Evolutionary conservation across 768 basidiomycete genomes (phyloP).

Genomic region (Crucibulum laeve): DNA sequence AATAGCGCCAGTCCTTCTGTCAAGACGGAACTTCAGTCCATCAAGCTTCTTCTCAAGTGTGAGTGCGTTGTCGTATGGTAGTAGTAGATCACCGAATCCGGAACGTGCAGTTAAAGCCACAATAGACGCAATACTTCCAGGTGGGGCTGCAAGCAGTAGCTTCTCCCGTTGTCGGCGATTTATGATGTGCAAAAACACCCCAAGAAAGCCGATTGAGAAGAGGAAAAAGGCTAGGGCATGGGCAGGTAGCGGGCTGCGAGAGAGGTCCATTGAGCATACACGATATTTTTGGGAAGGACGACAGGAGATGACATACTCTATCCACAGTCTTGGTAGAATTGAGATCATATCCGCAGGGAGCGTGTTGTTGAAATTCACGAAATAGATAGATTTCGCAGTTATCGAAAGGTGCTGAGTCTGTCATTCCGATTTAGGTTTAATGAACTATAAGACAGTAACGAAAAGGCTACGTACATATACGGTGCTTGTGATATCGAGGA

Average conservation of each 20-base stretch:
- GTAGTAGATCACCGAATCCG: constrained; percentile 57
- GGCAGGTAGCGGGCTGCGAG: constrained; percentile 44
- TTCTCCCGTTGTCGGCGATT: constrained; percentile 42
- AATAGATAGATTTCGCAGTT: constrained; percentile 57
- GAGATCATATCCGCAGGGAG: constrained; percentile 35
- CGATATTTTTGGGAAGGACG: not conserved
- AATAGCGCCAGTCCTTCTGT: constrained; percentile 57
- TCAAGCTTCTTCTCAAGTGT: constrained; percentile 43
- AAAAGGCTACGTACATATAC: constrained; percentile 44
- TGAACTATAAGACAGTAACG: not conserved
- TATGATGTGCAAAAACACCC: constrained; percentile 40
- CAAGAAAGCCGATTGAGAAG: constrained; percentile 43
- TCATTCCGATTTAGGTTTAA: constrained; percentile 1
- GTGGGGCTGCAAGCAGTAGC: constrained; percentile 48
- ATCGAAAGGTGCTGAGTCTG: constrained; percentile 56
- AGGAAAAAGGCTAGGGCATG: constrained; percentile 46
- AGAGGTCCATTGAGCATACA: not conserved
- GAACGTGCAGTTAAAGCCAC: constrained; percentile 55
- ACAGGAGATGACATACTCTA: constrained; percentile 44
- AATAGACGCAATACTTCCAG: constrained; percentile 56
- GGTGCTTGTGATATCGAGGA: constrained; percentile 43
- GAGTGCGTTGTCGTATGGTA: constrained; percentile 49
- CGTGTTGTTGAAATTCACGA: constrained; percentile 33
- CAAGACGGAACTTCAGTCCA: constrained; percentile 50
- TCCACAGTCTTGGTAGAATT: constrained; percentile 42